phyloP scores from a whole-genome alignment of 768 basidiomycete genomes.

The Lyophyllum decastes region DNA sequence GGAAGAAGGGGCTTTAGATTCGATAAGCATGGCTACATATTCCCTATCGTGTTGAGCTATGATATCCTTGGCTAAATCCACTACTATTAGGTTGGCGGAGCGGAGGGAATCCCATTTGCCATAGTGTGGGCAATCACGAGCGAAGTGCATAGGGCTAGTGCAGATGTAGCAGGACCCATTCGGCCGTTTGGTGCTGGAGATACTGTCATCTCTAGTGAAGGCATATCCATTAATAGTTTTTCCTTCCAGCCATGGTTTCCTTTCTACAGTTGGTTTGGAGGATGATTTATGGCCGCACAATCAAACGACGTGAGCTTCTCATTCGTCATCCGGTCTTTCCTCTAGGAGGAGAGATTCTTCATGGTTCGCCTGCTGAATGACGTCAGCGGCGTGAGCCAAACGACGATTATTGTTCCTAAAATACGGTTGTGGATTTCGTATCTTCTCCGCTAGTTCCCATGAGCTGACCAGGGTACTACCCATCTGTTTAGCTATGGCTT shows the following conservation, averaged over 20 bases:
- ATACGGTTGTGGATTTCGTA: neutral
- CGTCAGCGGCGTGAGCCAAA: neutral
- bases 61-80: neutral
- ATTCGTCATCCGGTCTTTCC: neutral
- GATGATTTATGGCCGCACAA: neutral
- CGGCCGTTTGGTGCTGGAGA: neutral
- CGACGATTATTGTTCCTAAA: neutral
- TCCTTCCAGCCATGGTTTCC: neutral
- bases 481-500: neutral
- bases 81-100: neutral
- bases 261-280: slow-evolving; percentile 4
- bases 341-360: neutral
- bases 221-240: neutral
- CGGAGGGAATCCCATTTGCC: slow-evolving; percentile 11
- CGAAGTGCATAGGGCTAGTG: slow-evolving; percentile 21
- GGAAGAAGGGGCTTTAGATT: slow-evolving; percentile 10
- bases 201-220: neutral
- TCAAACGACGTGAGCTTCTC: neutral
- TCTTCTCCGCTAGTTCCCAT: neutral
- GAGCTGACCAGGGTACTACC: neutral
- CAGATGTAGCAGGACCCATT: slow-evolving; percentile 20
- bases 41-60: neutral
- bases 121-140: slow-evolving; percentile 22
- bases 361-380: neutral
- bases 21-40: slow-evolving; percentile 18